A percentile compares a stretch with the other conserved stretches of the same genome.
These are phyloP conservation scores for Phialophora verrucosa DNA, from an alignment of 2,329 filamentous ascomycete genomes.

Conservation along the genomic window DNA sequence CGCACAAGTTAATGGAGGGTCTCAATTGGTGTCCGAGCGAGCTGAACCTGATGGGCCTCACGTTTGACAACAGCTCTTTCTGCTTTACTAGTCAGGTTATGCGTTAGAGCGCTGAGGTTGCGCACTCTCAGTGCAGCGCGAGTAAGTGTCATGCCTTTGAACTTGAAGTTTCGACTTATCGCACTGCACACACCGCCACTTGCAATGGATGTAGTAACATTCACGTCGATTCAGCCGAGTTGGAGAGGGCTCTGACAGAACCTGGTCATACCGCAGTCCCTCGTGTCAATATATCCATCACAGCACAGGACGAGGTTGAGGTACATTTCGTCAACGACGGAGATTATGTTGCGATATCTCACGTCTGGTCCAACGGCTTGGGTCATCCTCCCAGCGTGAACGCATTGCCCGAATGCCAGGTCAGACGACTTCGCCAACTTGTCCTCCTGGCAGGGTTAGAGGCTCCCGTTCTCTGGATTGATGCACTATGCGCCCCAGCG, in stretches of 20 bases:
- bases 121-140: neutral
- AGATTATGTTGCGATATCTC: conserved; percentile 14
- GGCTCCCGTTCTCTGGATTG: conserved; percentile 7
- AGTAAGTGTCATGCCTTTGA: conserved; percentile 3
- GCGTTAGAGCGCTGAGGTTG: neutral
- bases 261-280: neutral
- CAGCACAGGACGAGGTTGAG: neutral
- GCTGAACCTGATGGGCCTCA: conserved; percentile 10
- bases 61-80: conserved; percentile 13
- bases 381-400: conserved; percentile 11
- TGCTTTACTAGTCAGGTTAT: conserved; percentile 1
- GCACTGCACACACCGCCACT: neutral
- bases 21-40: conserved; percentile 19
- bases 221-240: neutral
- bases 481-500: conserved; percentile 9
- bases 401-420: conserved; percentile 11
- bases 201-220: neutral
- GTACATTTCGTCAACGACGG: neutral
- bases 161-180: neutral
- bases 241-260: neutral
- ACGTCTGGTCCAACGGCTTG: conserved; percentile 21
- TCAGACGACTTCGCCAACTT: conserved; percentile 3
- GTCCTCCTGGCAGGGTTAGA: neutral
- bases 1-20: neutral
- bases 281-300: neutral